Evolutionary conservation across 306 rosid species (phyloP), one percentile per base, ranked within the genome.

Genomic region (Ziziphus jujuba): DNA sequence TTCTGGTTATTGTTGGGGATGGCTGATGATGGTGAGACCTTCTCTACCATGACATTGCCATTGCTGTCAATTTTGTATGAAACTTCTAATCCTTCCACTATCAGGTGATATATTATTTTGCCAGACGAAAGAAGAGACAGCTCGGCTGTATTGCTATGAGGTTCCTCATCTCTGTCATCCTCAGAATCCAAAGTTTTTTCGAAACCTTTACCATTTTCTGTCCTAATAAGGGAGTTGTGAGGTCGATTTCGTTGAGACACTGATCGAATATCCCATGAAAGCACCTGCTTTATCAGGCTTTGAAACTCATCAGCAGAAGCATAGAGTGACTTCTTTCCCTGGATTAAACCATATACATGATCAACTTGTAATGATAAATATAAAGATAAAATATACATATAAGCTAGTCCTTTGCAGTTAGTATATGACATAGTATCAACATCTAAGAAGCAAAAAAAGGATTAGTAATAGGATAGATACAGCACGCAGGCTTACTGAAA

Each of bases 231-330:
- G 63, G 74, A 75, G 51, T 72, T 76, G 21, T 75, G 95, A 77
- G 91, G 95, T 28, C 79, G 82, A 51, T 67, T 93, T 38, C 92
- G 80, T 75, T 93, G 99, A 72, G 91, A 77, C 75, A 83, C 22
- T 31, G 98, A 88, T 40, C 96, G 88, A 49, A 93, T 88, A 82
- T 93, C 99, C 97, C 97, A 90, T 10, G 99, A 86, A 73, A 93
- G 97, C 70, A 93, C 97, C 78, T 93, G 92, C 77, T 60, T 79
- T 74, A 93, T 74, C 73, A 90, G 74, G 77, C 72, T 72, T 79
- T 79, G 90, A 76, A 93, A 84, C 81, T 90, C 90, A 9, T 74
- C 80, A 6, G 89, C 65, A 3, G 99, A 86, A 50, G 87, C 87
- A 68, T 90, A 90, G 67, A 85, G 87, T 48, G 99, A 86, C 53